Percentiles rank a stretch among this genome's conserved stretches.
Evolutionary conservation across 495 filamentous ascomycete species (phyloP).

Genomic region (Neurospora discreta): DNA sequence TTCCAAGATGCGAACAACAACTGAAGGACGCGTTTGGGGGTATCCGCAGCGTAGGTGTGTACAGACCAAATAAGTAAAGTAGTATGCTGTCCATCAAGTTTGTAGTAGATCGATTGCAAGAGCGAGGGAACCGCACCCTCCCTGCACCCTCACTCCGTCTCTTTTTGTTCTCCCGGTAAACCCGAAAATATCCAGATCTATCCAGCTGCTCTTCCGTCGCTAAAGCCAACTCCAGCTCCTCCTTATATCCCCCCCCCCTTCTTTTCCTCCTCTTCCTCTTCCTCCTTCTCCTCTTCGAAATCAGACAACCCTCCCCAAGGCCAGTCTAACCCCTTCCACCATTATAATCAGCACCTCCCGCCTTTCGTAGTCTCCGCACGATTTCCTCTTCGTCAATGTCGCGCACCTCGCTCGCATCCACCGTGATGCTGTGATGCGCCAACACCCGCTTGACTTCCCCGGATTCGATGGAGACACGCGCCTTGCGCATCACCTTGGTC

Average conservation of each 20-base stretch:
- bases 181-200: neutral
- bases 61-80: neutral
- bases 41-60: neutral
- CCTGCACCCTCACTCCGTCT: neutral
- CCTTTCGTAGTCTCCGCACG: conserved; percentile 38
- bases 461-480: conserved; percentile 44
- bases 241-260: neutral
- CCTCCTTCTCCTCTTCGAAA: neutral
- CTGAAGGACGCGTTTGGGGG: neutral
- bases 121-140: neutral
- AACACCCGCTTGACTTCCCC: conserved; percentile 45
- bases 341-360: conserved; percentile 50
- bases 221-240: neutral
- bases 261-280: neutral
- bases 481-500: conserved; percentile 50
- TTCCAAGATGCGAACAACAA: neutral
- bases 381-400: conserved; percentile 46
- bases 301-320: neutral
- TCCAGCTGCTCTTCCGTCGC: neutral
- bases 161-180: neutral
- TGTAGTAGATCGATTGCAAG: neutral
- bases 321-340: conserved; percentile 39
- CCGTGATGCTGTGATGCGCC: conserved; percentile 35
- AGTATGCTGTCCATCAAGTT: neutral
- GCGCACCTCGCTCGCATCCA: conserved; percentile 37